Percentiles rank a stretch among this genome's conserved stretches.
Evolutionary conservation across 352 stramenopile species (phyloP).

Genomic region (Phytophthora nicotianae): DNA sequence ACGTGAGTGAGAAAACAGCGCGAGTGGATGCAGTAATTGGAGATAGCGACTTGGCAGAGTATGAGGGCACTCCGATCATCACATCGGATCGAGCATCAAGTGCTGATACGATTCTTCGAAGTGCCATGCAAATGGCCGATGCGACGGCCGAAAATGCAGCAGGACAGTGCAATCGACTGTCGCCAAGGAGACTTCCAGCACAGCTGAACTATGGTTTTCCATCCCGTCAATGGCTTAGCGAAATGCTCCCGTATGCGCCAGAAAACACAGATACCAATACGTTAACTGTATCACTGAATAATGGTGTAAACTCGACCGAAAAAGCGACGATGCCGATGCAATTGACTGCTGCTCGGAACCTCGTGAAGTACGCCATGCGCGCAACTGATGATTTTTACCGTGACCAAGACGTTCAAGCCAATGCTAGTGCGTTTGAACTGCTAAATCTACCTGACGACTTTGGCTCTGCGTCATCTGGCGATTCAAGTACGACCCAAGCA

Average conservation of each 20-base stretch:
- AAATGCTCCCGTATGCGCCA: conserved; percentile 39
- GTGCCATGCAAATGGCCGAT: conserved; percentile 33
- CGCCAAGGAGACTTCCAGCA: conserved; percentile 46
- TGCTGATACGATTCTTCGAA: conserved; percentile 47
- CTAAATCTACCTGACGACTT: conserved; percentile 18
- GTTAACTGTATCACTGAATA: conserved; percentile 27
- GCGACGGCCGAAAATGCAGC: conserved; percentile 27
- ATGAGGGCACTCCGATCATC: conserved; percentile 1
- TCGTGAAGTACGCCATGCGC: conserved; percentile 38
- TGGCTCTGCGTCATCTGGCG: conserved; percentile 16
- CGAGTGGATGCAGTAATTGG: conserved; percentile 32
- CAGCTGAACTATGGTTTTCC: conserved; percentile 60
- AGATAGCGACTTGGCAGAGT: conserved; percentile 34
- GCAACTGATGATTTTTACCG: conserved; percentile 55
- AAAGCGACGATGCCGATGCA: conserved; percentile 36
- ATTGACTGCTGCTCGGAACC: conserved; percentile 23
- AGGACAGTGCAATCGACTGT: conserved; percentile 44
- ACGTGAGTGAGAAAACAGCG: conserved; percentile 47
- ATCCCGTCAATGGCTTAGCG: conserved; percentile 48
- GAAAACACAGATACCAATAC: conserved; percentile 28
- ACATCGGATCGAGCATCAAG: conserved; percentile 14
- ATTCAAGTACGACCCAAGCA: conserved; percentile 24
- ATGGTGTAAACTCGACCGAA: conserved; percentile 2
- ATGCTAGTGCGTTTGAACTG: conserved; percentile 35
- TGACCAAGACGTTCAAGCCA: conserved; percentile 29